A percentile compares a stretch with the other conserved stretches of the same genome.
phyloP scores from a whole-genome alignment of 495 filamentous ascomycete species.

The Neurospora sp. region DNA sequence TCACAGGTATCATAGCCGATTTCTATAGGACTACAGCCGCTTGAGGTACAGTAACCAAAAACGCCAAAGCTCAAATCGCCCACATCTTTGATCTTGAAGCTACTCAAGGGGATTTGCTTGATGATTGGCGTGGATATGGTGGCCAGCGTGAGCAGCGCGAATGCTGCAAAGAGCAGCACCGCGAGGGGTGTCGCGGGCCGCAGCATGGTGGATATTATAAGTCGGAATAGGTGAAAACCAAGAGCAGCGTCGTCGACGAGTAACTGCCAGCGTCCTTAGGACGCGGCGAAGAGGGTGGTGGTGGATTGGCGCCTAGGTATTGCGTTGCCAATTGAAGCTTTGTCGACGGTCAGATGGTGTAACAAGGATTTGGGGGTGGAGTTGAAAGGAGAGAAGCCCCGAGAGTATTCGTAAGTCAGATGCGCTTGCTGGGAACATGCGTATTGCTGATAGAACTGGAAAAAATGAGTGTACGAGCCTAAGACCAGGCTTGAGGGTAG shows the following conservation, averaged over 20 bases:
- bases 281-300: slow-evolving; percentile 14
- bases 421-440: neutral
- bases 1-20: slow-evolving; percentile 82
- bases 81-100: slow-evolving; percentile 34
- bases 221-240: neutral
- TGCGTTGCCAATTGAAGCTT: neutral
- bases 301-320: neutral
- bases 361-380: neutral
- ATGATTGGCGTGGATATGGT: slow-evolving; percentile 90
- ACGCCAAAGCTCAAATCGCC: slow-evolving; percentile 74
- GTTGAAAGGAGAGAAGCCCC: neutral
- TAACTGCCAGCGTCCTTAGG: slow-evolving; percentile 21
- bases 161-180: slow-evolving; percentile 74
- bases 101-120: slow-evolving; percentile 70
- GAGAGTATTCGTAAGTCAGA: neutral
- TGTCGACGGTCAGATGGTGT: neutral
- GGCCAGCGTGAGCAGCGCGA: slow-evolving; percentile 75
- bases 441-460: neutral
- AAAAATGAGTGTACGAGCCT: neutral
- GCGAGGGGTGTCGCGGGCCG: slow-evolving; percentile 90
- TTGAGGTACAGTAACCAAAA: slow-evolving; percentile 72
- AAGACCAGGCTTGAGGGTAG: neutral
- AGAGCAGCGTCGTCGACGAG: slow-evolving; percentile 1
- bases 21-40: slow-evolving; percentile 56
- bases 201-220: slow-evolving; percentile 39